These are phyloP conservation scores for Anaeramoeba flamelloides DNA, from an alignment of 78 protist species.

Conservation along the genomic window DNA sequence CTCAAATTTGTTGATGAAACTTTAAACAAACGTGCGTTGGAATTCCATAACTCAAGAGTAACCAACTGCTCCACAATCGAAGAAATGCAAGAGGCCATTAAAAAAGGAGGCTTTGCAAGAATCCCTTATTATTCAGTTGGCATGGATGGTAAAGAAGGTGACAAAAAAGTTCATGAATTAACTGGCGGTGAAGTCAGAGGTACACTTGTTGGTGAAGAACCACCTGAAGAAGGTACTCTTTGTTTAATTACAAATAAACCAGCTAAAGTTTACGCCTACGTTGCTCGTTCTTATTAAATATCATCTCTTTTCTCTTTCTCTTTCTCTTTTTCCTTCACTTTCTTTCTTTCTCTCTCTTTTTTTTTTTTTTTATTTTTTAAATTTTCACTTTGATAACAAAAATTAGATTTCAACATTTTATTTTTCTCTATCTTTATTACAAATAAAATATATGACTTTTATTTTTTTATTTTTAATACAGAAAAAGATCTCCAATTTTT, in stretches of 20 bases:
- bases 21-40: background rate
- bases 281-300: slow-evolving; percentile 12
- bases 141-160: slow-evolving; percentile 11
- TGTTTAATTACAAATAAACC: slow-evolving; percentile 14
- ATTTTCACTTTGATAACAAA: background rate
- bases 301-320: slow-evolving; percentile 4
- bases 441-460: background rate
- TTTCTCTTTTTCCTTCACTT: slow-evolving; percentile 1
- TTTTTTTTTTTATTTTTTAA: background rate
- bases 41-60: background rate
- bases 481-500: too few relatives aligned
- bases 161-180: background rate
- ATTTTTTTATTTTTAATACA: background rate
- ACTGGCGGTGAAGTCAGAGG: slow-evolving; percentile 23
- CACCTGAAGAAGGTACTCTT: slow-evolving; percentile 13
- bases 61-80: slow-evolving; percentile 5
- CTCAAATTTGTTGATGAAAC: background rate
- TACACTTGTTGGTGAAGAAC: background rate
- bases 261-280: slow-evolving; percentile 13
- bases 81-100: background rate
- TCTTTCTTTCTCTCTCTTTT: background rate
- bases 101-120: background rate
- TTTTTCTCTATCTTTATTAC: background rate
- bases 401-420: background rate
- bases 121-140: slow-evolving; percentile 17